Conservation (phyloP, 2,329 filamentous ascomycete genomes). For the Ophiostoma perfectum region DNA sequence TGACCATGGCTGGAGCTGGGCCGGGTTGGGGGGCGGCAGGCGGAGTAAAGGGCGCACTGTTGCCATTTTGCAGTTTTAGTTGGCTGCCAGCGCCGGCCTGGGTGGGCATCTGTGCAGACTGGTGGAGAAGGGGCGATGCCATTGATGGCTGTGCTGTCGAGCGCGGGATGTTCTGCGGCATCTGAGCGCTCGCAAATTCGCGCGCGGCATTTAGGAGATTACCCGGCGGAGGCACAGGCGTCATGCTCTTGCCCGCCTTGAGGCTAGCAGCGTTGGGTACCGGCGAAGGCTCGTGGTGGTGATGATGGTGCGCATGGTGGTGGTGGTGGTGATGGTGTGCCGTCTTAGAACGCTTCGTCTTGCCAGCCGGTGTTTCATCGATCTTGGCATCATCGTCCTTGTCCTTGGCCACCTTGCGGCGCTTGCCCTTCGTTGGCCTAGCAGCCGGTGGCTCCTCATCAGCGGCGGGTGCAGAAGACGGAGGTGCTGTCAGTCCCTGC, state of each 20-base stretch:
- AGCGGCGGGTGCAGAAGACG: slow-evolving; percentile 39
- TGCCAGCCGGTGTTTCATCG: slow-evolving; percentile 60
- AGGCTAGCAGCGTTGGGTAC: slow-evolving; percentile 41
- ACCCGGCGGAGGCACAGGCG: slow-evolving; percentile 43
- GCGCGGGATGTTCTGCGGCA: slow-evolving; percentile 42
- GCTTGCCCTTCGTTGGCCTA: slow-evolving; percentile 48
- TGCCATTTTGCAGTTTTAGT: not conserved
- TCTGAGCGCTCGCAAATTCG: slow-evolving; percentile 35
- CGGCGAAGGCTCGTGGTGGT: slow-evolving; percentile 46
- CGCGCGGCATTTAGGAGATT: slow-evolving; percentile 32
- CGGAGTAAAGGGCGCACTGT: not conserved
- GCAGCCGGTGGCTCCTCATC: slow-evolving; percentile 33
- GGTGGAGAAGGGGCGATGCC: slow-evolving; percentile 12
- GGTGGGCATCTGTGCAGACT: slow-evolving; percentile 27
- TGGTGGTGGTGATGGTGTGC: slow-evolving; percentile 60
- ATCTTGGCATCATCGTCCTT: slow-evolving; percentile 64
- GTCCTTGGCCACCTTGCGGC: slow-evolving; percentile 63
- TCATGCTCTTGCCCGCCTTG: slow-evolving; percentile 46
- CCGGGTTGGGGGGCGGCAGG: not conserved
- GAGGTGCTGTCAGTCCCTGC: slow-evolving; percentile 42
- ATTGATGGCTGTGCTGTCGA: slow-evolving; percentile 24
- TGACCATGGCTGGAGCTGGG: slow-evolving; percentile 29
- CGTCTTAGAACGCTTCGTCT: slow-evolving; percentile 63
- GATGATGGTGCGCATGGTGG: slow-evolving; percentile 57
- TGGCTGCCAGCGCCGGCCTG: slow-evolving; percentile 29